Conservation (phyloP, 2,329 filamentous ascomycete species). For the Metarhizium anisopliae region DNA sequence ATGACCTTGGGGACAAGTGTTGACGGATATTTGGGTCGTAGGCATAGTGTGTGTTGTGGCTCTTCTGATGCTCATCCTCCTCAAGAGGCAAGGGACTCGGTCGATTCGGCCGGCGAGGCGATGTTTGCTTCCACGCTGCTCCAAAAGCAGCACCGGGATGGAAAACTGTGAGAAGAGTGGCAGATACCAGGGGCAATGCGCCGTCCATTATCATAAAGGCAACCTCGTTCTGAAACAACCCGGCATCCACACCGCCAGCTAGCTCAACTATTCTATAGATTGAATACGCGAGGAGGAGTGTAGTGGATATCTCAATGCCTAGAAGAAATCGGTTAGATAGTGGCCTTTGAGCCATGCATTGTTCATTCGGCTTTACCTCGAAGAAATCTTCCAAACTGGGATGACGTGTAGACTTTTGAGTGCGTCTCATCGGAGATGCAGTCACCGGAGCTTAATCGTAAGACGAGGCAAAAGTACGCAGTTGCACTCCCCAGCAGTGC, state of each 20-base stretch:
- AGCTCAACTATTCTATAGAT: slow-evolving; percentile 32
- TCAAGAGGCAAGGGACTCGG: slow-evolving; percentile 11
- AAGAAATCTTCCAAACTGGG: slow-evolving; percentile 33
- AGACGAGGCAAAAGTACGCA: slow-evolving; percentile 31
- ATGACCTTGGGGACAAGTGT: slow-evolving; percentile 19
- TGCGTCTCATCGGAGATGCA: slow-evolving; percentile 30
- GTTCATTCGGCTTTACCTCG: slow-evolving; percentile 24
- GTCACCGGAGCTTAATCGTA: slow-evolving; percentile 27
- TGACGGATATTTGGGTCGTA: slow-evolving; percentile 25
- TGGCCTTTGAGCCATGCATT: no score
- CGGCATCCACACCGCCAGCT: slow-evolving; percentile 22
- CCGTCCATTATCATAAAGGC: slow-evolving; percentile 31
- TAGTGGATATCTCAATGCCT: slow-evolving; percentile 29
- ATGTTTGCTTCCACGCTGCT: slow-evolving; percentile 29
- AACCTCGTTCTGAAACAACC: slow-evolving; percentile 28
- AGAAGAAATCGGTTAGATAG: neutral
- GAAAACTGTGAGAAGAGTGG: slow-evolving; percentile 24
- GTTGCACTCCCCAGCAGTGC: slow-evolving; percentile 30
- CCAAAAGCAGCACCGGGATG: slow-evolving; percentile 32
- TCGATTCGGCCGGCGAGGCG: slow-evolving; percentile 17
- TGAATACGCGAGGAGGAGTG: slow-evolving; percentile 31
- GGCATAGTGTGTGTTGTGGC: slow-evolving; percentile 19
- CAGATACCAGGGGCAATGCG: slow-evolving; percentile 27
- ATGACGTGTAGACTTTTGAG: slow-evolving; percentile 30
- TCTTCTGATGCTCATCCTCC: slow-evolving; percentile 3